phyloP scores from a whole-genome alignment of 2,329 filamentous ascomycete species.

The Neofusicoccum cordaticola region DNA sequence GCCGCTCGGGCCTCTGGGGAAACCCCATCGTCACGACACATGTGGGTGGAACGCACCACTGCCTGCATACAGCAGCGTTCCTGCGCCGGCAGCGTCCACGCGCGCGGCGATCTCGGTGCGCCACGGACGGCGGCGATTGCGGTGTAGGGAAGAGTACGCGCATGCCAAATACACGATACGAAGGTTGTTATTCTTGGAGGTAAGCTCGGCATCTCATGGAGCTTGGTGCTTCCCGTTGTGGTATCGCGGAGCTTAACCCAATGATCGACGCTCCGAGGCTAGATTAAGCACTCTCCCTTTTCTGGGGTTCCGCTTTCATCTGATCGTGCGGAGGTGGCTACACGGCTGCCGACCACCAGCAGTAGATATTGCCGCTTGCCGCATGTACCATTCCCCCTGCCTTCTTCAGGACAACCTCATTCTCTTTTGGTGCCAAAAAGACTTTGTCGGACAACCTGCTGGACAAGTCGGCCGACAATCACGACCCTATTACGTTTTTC shows the following conservation, averaged over 20 bases:
- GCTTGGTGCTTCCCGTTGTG: background rate
- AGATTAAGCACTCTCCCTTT: background rate
- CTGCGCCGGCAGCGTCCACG: background rate
- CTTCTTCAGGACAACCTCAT: background rate
- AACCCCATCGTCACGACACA: too few species aligned
- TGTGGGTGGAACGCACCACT: too few species aligned
- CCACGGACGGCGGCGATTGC: background rate
- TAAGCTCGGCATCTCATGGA: background rate
- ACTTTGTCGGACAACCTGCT: background rate
- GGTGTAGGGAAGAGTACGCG: background rate
- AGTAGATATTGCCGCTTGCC: background rate
- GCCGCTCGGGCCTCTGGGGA: too few species aligned
- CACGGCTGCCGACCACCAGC: background rate
- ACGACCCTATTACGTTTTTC: background rate
- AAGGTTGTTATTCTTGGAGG: background rate
- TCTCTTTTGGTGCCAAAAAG: background rate
- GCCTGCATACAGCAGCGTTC: background rate
- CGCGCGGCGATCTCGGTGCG: background rate
- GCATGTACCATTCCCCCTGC: background rate
- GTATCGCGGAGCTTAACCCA: background rate
- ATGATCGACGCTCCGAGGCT: background rate
- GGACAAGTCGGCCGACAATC: background rate
- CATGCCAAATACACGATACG: background rate
- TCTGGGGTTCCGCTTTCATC: background rate
- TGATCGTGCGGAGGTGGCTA: slow-evolving; percentile 8